Percentiles rank a stretch among this genome's conserved stretches.
These are phyloP conservation scores for Leptographium radiaticola DNA, from an alignment of 2,329 filamentous ascomycete species.

Conservation along the genomic window DNA sequence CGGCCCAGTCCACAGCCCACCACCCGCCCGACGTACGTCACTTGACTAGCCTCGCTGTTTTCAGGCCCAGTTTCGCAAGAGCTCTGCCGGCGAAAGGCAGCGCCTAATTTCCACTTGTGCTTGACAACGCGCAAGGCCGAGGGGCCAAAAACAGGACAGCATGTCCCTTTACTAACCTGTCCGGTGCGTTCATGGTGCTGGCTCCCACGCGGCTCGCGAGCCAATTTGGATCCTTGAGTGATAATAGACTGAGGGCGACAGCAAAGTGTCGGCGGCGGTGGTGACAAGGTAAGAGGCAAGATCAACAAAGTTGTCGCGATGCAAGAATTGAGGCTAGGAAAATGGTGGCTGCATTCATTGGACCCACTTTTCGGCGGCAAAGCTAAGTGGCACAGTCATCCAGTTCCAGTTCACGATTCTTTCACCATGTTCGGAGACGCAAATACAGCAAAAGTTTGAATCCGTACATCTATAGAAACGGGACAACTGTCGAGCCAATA, in stretches of 20 bases:
- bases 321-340: background rate
- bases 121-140: background rate
- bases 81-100: too few species aligned
- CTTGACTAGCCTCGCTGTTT: background rate
- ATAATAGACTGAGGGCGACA: background rate
- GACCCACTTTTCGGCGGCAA: background rate
- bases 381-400: too few species aligned
- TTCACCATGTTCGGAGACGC: too few species aligned
- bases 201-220: constrained; percentile 9
- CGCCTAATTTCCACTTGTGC: too few species aligned
- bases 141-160: background rate
- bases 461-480: background rate
- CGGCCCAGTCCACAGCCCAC: background rate
- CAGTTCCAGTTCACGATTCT: too few species aligned
- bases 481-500: background rate
- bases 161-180: constrained; percentile 29
- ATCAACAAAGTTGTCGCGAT: background rate
- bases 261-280: background rate
- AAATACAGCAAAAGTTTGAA: too few species aligned
- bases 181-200: constrained; percentile 38
- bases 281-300: background rate
- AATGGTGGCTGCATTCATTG: background rate
- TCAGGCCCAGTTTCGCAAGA: background rate
- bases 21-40: background rate
- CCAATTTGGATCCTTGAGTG: background rate